Conservation (phyloP, 345 rosid species). For the Cardamine occulta region DNA sequence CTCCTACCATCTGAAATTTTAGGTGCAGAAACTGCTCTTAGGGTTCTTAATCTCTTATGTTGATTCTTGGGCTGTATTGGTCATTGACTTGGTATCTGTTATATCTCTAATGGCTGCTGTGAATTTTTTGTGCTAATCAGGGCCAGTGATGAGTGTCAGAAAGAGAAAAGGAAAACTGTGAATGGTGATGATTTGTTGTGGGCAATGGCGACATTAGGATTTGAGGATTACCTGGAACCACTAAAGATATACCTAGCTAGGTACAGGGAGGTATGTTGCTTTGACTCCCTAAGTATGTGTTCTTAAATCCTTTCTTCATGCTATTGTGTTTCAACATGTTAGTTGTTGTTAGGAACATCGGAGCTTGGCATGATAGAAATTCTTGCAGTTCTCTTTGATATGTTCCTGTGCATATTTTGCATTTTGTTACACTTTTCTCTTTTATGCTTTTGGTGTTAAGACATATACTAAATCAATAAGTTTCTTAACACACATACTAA, state of each 20-base stretch:
- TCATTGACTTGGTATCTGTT: slow-evolving; percentile 1
- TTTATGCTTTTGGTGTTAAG: not conserved
- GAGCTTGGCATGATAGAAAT: not conserved
- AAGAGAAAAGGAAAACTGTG: slow-evolving; percentile 76
- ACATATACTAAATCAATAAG: slow-evolving; percentile 1
- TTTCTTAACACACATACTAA: not conserved
- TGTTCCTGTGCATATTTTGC: not conserved
- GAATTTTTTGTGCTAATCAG: slow-evolving; percentile 41
- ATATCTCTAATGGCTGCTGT: slow-evolving; percentile 5
- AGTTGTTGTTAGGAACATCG: not conserved
- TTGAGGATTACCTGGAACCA: slow-evolving; percentile 72
- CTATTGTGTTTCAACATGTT: not conserved
- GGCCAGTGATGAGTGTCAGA: slow-evolving; percentile 76
- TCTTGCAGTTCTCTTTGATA: not conserved
- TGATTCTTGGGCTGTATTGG: slow-evolving; percentile 10
- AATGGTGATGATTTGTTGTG: slow-evolving; percentile 81
- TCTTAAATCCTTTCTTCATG: not conserved
- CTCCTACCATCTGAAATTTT: not conserved
- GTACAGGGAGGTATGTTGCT: slow-evolving; percentile 60
- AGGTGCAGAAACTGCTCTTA: not conserved
- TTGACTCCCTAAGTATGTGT: slow-evolving; percentile 3
- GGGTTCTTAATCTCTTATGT: not conserved
- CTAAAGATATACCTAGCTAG: slow-evolving; percentile 63
- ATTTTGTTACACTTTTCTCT: not conserved
- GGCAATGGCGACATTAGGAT: slow-evolving; percentile 83